Percentiles rank a stretch among this genome's conserved stretches.
These are phyloP conservation scores for Xylaria palmicola DNA, from an alignment of 495 filamentous ascomycete species.

Conservation along the genomic window DNA sequence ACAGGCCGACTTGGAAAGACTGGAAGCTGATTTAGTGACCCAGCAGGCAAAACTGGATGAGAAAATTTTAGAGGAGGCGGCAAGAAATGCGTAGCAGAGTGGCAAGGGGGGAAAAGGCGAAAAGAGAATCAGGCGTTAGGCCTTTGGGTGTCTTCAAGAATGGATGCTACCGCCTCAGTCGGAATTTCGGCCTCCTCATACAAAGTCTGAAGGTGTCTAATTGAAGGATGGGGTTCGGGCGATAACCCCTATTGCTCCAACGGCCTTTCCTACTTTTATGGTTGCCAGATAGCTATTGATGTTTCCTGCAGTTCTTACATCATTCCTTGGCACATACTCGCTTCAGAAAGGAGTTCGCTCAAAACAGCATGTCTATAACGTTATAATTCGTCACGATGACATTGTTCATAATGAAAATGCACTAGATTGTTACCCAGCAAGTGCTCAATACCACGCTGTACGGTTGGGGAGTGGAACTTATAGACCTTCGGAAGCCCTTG, in stretches of 20 bases:
- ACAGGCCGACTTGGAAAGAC: background rate
- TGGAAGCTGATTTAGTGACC: slow-evolving; percentile 10
- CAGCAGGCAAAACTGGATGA: slow-evolving; percentile 9
- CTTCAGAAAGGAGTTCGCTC: background rate
- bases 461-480: too few species aligned
- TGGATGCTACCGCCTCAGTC: background rate
- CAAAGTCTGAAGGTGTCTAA: too few species aligned
- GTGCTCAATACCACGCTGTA: background rate
- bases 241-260: too few species aligned
- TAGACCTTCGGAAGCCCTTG: too few species aligned
- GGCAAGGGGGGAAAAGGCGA: too few species aligned
- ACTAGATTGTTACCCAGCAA: background rate
- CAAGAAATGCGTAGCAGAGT: background rate
- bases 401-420: background rate
- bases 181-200: background rate
- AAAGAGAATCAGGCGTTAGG: too few species aligned
- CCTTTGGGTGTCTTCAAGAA: too few species aligned
- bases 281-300: background rate
- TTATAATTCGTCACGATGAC: background rate
- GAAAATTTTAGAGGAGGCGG: background rate
- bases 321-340: background rate
- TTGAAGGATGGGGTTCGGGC: too few species aligned
- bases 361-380: background rate
- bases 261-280: background rate
- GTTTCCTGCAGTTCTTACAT: background rate